Conservation (phyloP, 148 eudicot species). For the Talinum fruticosum region DNA sequence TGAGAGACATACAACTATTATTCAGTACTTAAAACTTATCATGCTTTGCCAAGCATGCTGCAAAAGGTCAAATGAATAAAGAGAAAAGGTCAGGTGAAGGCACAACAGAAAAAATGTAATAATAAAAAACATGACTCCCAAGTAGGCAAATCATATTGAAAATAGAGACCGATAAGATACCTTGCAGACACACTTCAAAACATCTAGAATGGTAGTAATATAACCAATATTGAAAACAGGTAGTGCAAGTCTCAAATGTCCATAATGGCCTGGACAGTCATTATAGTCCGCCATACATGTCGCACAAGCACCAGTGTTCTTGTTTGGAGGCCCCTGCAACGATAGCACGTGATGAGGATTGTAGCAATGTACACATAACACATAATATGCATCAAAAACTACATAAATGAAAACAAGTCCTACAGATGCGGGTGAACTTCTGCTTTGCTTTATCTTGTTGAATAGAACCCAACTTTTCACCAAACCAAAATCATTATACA, state of each 20-base stretch:
- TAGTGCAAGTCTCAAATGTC: slow-evolving; percentile 65
- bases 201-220: slow-evolving; percentile 53
- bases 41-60: not conserved
- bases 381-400: not conserved
- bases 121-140: not conserved
- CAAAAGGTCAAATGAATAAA: too few species aligned
- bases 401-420: not conserved
- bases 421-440: not conserved
- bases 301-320: slow-evolving; percentile 46
- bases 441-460: not conserved
- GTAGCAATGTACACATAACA: not conserved
- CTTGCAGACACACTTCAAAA: slow-evolving; percentile 97
- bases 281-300: slow-evolving; percentile 62
- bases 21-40: not conserved
- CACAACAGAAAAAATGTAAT: not conserved
- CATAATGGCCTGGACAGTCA: slow-evolving; percentile 90
- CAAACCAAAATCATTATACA: not conserved
- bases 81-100: too few species aligned
- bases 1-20: not conserved
- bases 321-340: slow-evolving; percentile 83
- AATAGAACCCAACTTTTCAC: not conserved
- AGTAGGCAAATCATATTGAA: not conserved
- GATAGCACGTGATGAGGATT: not conserved
- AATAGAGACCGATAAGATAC: slow-evolving; percentile 31
- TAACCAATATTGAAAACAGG: slow-evolving; percentile 87